Evolutionary conservation across 768 basidiomycete genomes (phyloP), one percentile per base, ranked within the genome.

Genomic region (Termitomyces sp.): DNA sequence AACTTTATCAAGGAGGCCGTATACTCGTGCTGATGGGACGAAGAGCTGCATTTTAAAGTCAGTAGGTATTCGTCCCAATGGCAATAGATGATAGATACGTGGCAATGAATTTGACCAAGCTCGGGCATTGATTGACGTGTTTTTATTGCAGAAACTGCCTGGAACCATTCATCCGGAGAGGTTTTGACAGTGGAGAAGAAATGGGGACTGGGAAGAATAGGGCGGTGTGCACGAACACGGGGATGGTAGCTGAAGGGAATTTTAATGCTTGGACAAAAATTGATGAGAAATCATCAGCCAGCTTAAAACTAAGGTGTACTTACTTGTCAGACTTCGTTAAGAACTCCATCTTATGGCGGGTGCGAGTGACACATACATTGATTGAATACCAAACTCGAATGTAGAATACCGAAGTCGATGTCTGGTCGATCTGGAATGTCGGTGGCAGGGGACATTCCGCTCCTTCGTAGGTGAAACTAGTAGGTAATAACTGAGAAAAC

Each of bases 151-250:
- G 77, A 75, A 13, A 74, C 70, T 7, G 66, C 77, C 67, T 80
- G 87, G 66, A 70, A 75, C 85, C 86, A 89, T 66, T 89, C 88
- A 66, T 87, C 87, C 8, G 88, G 87, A 4, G 78, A 74, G 0
- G 77, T 72, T 67, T 88, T 88, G 57, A 89, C 68, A 3, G 81
- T 79, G 0, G 81, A 79, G 60, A 86, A 76, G 66, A 89, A 85
- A 28, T 77, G 71, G 0, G 77, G 72, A 13, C 71, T 71, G 1
- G 76, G 69, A 13, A 83, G 66, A 41, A 86, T 81, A 3, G 87
- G 82, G 13, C 79, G 75, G 55, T 75, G 74, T 0, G 88, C 79
- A n/a, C 83, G 79, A 51, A 77, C 77, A 48, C 80, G 79, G 8
- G 86, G 87, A 44, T 60, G 63, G 61, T 88, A 87, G 5, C 68